phyloP scores from a whole-genome alignment of 306 rosid species.

The Pueraria montana region DNA sequence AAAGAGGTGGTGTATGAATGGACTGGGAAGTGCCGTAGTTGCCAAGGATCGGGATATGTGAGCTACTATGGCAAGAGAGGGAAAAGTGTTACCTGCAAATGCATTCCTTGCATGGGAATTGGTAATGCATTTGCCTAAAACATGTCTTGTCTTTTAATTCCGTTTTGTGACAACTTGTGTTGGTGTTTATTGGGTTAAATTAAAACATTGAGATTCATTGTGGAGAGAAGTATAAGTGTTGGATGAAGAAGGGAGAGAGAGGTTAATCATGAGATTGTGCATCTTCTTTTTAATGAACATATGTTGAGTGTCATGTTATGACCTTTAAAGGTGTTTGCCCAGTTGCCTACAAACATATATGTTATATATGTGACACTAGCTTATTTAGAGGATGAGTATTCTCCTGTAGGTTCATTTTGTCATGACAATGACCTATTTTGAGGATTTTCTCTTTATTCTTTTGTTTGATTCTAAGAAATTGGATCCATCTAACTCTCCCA shows the following conservation, averaged over 20 bases:
- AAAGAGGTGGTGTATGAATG: constrained; percentile 96
- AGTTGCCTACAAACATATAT: not conserved
- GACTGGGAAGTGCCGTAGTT: constrained; percentile 96
- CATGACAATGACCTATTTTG: not conserved
- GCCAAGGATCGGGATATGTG: constrained; percentile 92
- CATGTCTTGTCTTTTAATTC: constrained; percentile 23
- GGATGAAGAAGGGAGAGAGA: no score
- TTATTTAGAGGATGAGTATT: constrained; percentile 32
- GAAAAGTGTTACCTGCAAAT: constrained; percentile 77
- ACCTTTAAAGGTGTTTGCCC: constrained; percentile 15
- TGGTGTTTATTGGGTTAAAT: no score
- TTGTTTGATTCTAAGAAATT: not conserved
- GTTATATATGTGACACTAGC: not conserved
- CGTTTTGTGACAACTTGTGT: not conserved
- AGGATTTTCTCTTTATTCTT: constrained; percentile 9
- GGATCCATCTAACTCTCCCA: not conserved
- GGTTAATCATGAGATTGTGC: not conserved
- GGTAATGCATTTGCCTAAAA: constrained; percentile 63
- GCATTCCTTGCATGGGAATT: constrained; percentile 97
- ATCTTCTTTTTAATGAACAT: not conserved
- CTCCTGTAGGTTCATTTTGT: not conserved
- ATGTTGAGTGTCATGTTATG: constrained; percentile 18
- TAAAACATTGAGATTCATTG: no score
- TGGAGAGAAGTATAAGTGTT: no score
- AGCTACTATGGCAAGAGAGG: constrained; percentile 88